Evolutionary conservation across 495 filamentous ascomycete genomes (phyloP), one percentile per base, ranked within the genome.

Genomic region (Xylaria longipes): DNA sequence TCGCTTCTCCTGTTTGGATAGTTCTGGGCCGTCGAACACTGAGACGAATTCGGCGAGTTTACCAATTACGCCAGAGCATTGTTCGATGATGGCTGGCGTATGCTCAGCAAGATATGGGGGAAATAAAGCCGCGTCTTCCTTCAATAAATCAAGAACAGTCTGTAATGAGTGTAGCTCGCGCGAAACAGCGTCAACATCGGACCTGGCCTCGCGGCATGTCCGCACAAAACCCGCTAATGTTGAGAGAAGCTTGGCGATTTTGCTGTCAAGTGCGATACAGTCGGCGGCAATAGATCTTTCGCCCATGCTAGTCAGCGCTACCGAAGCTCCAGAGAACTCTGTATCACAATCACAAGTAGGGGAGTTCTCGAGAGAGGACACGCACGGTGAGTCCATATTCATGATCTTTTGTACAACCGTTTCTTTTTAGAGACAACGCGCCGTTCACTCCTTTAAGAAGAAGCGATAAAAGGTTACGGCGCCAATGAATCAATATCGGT

Each of bases 151-250:
- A 25, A 87, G 75, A 5, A 84, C 77, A 37, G 76, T 80, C 63
- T 83, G 78, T 61, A 87, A 78, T 11, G 85, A 86, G 70, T 82
- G 79, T n/a, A 88, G 75, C 65, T 87, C 84, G 69, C 80, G 79
- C 29, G 84, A 84, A 22, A 87, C 78, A 65, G 72, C 76, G 58
- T 86, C 82, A 15, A 85, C 71, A 17, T 87, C 85, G 56, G 79
- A 73, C 22, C 84, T 77, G 4, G 83, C 82, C 67, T 84, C 84
- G 35, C 84, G 84, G 0, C 87, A 80, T 20, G 84, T 81, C 6
- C 82, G 81, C 9, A 54, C 50, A 71, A 85, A 82, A 56, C 57
- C 50, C 73, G 75, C 73, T 22, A 84, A 71, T 52, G 76, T 63
- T 14, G 64, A 60, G 68, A 72, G 70, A 29, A 80, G 78, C 25